Evolutionary conservation across 2,329 filamentous ascomycete genomes (phyloP).

Genomic region (Talaromyces sp.): DNA sequence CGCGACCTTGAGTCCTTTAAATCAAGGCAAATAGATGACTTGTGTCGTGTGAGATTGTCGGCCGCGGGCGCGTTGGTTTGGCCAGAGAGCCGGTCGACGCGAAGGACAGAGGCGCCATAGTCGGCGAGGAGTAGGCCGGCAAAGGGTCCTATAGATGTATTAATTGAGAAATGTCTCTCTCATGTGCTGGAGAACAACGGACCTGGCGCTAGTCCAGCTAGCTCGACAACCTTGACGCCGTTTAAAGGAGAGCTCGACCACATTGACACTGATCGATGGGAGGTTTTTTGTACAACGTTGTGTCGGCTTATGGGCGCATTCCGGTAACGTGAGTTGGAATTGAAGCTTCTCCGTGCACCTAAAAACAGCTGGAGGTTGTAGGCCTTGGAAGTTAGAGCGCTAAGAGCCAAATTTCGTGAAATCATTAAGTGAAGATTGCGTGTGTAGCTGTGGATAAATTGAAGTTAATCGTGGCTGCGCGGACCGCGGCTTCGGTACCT

Average conservation of each 20-base stretch:
- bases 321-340: neutral
- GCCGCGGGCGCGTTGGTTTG: slow-evolving; percentile 37
- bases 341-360: neutral
- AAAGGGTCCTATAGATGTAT: slow-evolving; percentile 62
- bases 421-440: neutral
- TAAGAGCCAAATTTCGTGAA: neutral
- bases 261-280: slow-evolving; percentile 1
- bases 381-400: neutral
- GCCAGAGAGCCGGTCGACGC: slow-evolving; percentile 63
- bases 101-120: slow-evolving; percentile 80
- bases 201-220: slow-evolving; percentile 63
- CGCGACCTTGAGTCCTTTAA: slow-evolving; percentile 64
- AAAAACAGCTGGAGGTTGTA: neutral
- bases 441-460: neutral
- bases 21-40: slow-evolving; percentile 73
- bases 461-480: neutral
- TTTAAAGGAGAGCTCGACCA: slow-evolving; percentile 41
- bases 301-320: neutral
- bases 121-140: slow-evolving; percentile 84
- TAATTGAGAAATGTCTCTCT: neutral
- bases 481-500: neutral
- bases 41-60: slow-evolving; percentile 76
- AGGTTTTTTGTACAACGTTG: neutral
- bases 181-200: slow-evolving; percentile 9
- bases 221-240: slow-evolving; percentile 60